Percentiles rank a stretch among this genome's conserved stretches.
phyloP scores from a whole-genome alignment of 2,329 filamentous ascomycete species.

The Sclerotinia subarctica region DNA sequence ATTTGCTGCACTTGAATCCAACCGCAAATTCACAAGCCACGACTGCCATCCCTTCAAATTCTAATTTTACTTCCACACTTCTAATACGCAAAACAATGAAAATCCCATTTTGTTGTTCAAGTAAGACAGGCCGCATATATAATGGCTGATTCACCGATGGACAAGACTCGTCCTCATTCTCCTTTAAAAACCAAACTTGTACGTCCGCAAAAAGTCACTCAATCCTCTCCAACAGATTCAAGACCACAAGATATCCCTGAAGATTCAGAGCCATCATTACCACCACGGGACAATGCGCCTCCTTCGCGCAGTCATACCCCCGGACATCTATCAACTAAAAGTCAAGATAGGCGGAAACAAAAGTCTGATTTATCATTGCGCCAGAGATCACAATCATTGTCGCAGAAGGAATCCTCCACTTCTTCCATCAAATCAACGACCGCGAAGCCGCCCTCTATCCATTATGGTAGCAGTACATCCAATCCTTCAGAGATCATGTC shows the following conservation, averaged over 20 bases:
- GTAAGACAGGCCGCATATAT: slow-evolving; percentile 30
- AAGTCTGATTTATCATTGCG: slow-evolving; percentile 35
- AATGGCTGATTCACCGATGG: slow-evolving; percentile 38
- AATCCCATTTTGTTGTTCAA: slow-evolving; percentile 23
- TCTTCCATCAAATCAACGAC: slow-evolving; percentile 27
- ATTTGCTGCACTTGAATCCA: slow-evolving; percentile 11
- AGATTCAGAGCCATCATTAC: slow-evolving; percentile 41
- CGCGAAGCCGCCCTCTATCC: slow-evolving; percentile 26
- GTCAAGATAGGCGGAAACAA: slow-evolving; percentile 41
- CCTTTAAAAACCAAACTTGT: slow-evolving; percentile 46
- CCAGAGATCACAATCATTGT: slow-evolving; percentile 39
- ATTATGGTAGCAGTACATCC: slow-evolving; percentile 24
- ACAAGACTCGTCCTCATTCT: slow-evolving; percentile 39
- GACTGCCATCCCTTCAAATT: slow-evolving; percentile 3
- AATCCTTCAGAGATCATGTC: slow-evolving; percentile 28
- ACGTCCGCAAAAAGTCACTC: slow-evolving; percentile 53
- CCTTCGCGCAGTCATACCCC: slow-evolving; percentile 59
- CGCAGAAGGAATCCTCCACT: slow-evolving; percentile 33
- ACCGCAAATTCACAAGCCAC: slow-evolving; percentile 19
- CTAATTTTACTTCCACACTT: slow-evolving; percentile 6
- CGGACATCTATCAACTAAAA: slow-evolving; percentile 58
- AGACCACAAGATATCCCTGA: slow-evolving; percentile 40
- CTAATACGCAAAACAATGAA: slow-evolving; percentile 18
- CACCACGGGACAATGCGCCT: slow-evolving; percentile 30
- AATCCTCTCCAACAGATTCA: slow-evolving; percentile 40